phyloP scores from a whole-genome alignment of 768 basidiomycete species.

The Cyathus striatus region DNA sequence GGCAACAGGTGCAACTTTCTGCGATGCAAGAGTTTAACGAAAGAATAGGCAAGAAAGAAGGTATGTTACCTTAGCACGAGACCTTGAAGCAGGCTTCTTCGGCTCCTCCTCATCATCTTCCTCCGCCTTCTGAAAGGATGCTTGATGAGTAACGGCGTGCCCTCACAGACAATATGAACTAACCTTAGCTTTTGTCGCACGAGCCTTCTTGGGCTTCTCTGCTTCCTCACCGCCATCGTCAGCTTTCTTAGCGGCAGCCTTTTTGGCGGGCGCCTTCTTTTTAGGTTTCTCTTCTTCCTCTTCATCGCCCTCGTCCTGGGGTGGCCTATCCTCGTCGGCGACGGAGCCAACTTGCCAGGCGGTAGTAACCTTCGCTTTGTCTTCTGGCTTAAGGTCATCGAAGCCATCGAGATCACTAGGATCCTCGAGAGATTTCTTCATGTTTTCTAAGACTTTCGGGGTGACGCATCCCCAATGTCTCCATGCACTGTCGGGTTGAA shows the following conservation, averaged over 20 bases:
- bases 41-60: constrained; percentile 14
- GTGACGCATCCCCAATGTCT: constrained; percentile 92
- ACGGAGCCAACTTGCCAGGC: constrained; percentile 80
- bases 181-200: constrained; percentile 7
- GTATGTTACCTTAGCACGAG: constrained; percentile 15
- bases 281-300: constrained; percentile 45
- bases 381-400: constrained; percentile 63
- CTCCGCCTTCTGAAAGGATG: constrained; percentile 26
- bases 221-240: constrained; percentile 18
- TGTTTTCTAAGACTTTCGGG: constrained; percentile 58
- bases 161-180: background rate
- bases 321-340: constrained; percentile 73
- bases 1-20: too few relatives aligned
- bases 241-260: constrained; percentile 20
- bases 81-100: constrained; percentile 27
- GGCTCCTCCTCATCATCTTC: constrained; percentile 38
- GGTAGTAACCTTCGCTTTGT: constrained; percentile 63
- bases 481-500: constrained; percentile 50
- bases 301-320: constrained; percentile 35
- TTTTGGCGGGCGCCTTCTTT: constrained; percentile 40
- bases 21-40: too few relatives aligned
- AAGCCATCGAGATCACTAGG: constrained; percentile 81
- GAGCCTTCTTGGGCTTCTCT: constrained; percentile 24
- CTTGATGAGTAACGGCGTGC: background rate
- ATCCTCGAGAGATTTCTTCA: constrained; percentile 55